Evolutionary conservation across 306 rosid species (phyloP).

Genomic region (Cajanus cajan): DNA sequence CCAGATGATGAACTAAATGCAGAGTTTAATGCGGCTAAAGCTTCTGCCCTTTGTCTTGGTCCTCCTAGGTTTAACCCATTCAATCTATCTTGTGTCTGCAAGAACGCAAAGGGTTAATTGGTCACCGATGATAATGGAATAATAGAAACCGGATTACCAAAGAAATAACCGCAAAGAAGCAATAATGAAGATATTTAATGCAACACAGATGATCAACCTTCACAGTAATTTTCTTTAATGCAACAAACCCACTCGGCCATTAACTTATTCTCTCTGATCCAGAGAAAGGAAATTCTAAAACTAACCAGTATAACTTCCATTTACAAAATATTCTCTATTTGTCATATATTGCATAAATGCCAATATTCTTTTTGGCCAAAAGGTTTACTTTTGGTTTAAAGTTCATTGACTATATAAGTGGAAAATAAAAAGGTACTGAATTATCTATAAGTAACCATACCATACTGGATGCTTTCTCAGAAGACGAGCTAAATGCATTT

Average conservation of each 20-base stretch:
- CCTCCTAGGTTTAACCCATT: constrained; percentile 67
- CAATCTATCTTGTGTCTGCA: constrained; percentile 65
- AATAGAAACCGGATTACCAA: constrained; percentile 3
- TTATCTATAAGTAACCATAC: constrained; percentile 29
- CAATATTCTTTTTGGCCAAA: neutral
- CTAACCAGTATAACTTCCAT: neutral
- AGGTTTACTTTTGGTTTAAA: neutral
- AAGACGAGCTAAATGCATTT: constrained; percentile 72
- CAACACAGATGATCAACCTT: neutral
- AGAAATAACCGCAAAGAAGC: neutral
- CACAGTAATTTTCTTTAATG: neutral
- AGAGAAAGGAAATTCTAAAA: neutral
- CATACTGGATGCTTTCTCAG: constrained; percentile 37
- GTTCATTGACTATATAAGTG: neutral
- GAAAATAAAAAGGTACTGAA: neutral
- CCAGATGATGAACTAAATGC: constrained; percentile 72
- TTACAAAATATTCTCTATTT: neutral
- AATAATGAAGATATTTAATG: neutral
- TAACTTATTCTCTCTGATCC: constrained; percentile 3
- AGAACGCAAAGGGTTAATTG: neutral
- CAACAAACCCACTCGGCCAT: neutral
- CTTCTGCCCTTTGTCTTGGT: constrained; percentile 94
- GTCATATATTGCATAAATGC: neutral
- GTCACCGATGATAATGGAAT: neutral
- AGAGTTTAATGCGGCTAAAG: constrained; percentile 81